Evolutionary conservation across 2,329 filamentous ascomycete species (phyloP).

Genomic region (Graphilbum sp.): DNA sequence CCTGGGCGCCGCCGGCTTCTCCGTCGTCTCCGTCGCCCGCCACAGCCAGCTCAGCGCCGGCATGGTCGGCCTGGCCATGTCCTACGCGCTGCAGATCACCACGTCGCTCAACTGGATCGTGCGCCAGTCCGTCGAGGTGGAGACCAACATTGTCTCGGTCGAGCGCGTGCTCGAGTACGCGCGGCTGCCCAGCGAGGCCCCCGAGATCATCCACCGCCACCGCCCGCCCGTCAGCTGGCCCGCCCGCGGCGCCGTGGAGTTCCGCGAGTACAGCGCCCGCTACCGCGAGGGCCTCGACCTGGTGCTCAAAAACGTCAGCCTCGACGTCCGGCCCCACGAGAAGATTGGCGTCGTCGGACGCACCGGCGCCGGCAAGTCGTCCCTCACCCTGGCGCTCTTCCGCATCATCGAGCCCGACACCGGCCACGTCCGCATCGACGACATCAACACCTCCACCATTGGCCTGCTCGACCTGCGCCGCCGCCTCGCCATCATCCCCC

Average conservation of each 20-base stretch:
- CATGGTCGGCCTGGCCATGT: constrained; percentile 84
- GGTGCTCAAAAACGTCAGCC: constrained; percentile 80
- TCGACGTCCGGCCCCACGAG: constrained; percentile 89
- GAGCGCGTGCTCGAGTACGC: constrained; percentile 96
- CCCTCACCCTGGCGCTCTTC: constrained; percentile 82
- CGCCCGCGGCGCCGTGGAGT: constrained; percentile 69
- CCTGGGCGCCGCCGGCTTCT: constrained; percentile 64
- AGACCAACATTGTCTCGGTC: constrained; percentile 99
- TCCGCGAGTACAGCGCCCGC: constrained; percentile 85
- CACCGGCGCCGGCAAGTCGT: constrained; percentile 92
- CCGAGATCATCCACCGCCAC: constrained; percentile 79
- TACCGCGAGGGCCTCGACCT: constrained; percentile 83
- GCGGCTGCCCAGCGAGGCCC: constrained; percentile 76
- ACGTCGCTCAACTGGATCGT: constrained; percentile 98
- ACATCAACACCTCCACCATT: constrained; percentile 76
- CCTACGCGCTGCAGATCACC: constrained; percentile 92
- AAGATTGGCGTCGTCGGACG: constrained; percentile 96
- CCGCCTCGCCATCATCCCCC: constrained; percentile 88
- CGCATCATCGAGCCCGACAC: constrained; percentile 79
- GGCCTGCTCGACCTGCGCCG: constrained; percentile 78
- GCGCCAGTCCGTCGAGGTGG: constrained; percentile 95
- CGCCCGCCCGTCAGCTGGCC: constrained; percentile 86
- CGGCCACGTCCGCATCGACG: constrained; percentile 79
- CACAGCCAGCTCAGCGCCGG: constrained; percentile 51
- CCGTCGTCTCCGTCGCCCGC: constrained; percentile 62